A percentile compares a stretch with the other conserved stretches of the same genome.
phyloP scores from a whole-genome alignment of 2,329 filamentous ascomycete species.

The Sclerotinia sclerotiorum region DNA sequence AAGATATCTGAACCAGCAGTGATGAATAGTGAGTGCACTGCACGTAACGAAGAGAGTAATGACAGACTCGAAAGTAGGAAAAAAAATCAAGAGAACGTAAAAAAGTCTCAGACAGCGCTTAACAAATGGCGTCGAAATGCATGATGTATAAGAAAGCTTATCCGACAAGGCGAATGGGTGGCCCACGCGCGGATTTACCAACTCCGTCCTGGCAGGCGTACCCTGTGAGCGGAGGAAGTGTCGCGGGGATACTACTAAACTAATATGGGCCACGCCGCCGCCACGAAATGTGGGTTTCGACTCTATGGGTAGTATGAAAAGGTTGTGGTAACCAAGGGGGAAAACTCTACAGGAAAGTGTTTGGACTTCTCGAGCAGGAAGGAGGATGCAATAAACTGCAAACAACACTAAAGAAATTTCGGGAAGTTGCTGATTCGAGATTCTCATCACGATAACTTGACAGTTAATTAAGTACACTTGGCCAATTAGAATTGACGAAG shows the following conservation, averaged over 20 bases:
- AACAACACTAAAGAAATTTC: neutral
- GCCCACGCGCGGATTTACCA: slow-evolving; percentile 35
- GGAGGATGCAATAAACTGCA: slow-evolving; percentile 17
- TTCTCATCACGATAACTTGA: neutral
- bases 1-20: slow-evolving; percentile 41
- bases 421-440: neutral
- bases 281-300: slow-evolving; percentile 32
- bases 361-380: neutral
- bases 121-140: slow-evolving; percentile 34
- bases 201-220: slow-evolving; percentile 29
- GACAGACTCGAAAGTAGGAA: slow-evolving; percentile 32
- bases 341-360: neutral
- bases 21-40: slow-evolving; percentile 34
- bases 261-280: slow-evolving; percentile 24
- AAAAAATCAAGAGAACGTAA: slow-evolving; percentile 34
- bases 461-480: slow-evolving; percentile 9
- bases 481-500: slow-evolving; percentile 22
- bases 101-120: slow-evolving; percentile 26
- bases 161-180: slow-evolving; percentile 24
- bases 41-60: slow-evolving; percentile 34
- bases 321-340: neutral
- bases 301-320: slow-evolving; percentile 18
- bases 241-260: slow-evolving; percentile 21
- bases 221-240: slow-evolving; percentile 17
- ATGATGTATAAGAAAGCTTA: slow-evolving; percentile 40